Percentiles rank a stretch among this genome's conserved stretches.
These are phyloP conservation scores for Maudiozyma humilis DNA, from an alignment of 1,139 yeast species.

Conservation along the genomic window DNA sequence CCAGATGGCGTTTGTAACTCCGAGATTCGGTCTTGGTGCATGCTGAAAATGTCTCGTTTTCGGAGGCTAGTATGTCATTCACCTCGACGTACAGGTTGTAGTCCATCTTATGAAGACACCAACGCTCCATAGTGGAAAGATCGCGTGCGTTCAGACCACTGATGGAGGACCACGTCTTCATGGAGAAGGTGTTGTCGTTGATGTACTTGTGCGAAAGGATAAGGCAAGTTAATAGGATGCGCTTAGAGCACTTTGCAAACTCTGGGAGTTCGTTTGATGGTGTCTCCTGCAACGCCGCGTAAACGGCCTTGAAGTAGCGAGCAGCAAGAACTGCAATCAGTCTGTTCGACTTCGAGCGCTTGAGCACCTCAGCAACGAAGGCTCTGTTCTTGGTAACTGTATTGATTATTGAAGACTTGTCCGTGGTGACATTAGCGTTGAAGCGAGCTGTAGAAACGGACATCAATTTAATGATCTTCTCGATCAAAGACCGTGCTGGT, in stretches of 20 bases:
- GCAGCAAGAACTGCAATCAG: conserved; percentile 20
- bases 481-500: conserved; percentile 7
- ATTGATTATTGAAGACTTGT: conserved; percentile 5
- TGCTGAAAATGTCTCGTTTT: conserved; percentile 3
- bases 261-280: conserved; percentile 16
- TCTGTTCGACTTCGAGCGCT: conserved; percentile 26
- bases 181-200: conserved; percentile 27
- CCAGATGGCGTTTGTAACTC: not conserved
- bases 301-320: conserved; percentile 21
- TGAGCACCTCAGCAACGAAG: conserved; percentile 25
- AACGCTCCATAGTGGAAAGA: conserved; percentile 28
- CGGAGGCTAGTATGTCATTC: conserved; percentile 12
- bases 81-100: conserved; percentile 18
- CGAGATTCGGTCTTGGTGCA: no score
- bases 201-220: conserved; percentile 28
- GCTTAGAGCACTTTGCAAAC: conserved; percentile 27
- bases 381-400: conserved; percentile 6
- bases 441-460: conserved; percentile 8
- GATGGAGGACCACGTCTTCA: conserved; percentile 28
- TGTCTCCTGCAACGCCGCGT: conserved; percentile 4
- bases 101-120: conserved; percentile 25
- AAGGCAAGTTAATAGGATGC: conserved; percentile 25
- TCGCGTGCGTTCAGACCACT: conserved; percentile 23
- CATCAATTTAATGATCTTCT: conserved; percentile 10
- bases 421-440: conserved; percentile 1